A percentile compares a stretch with the other conserved stretches of the same genome.
These are phyloP conservation scores for Selaginella moellendorffii DNA, from an alignment of 75 land plant species.

Conservation along the genomic window DNA sequence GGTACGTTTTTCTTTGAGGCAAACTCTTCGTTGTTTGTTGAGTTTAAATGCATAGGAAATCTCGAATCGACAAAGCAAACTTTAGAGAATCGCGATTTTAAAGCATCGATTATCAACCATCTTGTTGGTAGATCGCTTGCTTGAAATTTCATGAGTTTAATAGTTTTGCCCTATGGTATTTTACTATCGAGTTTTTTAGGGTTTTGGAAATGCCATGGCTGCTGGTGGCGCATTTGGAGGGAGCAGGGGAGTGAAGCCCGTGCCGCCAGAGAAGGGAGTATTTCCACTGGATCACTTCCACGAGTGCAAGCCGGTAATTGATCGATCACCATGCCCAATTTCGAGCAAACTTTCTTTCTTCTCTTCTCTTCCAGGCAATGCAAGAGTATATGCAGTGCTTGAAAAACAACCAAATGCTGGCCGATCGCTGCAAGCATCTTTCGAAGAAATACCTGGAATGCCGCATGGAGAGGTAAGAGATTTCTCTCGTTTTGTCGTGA, in stretches of 20 bases:
- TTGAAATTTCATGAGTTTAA: too few species aligned
- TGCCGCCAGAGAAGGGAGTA: slow-evolving; percentile 84
- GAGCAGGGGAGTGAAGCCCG: slow-evolving; percentile 56
- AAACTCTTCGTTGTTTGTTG: too few species aligned
- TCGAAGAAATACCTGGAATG: slow-evolving; percentile 79
- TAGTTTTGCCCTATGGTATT: too few species aligned
- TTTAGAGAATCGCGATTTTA: too few species aligned
- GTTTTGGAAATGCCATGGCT: slow-evolving; percentile 8
- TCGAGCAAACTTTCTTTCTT: not conserved
- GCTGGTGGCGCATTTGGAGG: slow-evolving; percentile 93
- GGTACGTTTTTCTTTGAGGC: too few species aligned
- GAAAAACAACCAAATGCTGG: slow-evolving; percentile 41
- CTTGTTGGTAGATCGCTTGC: too few species aligned
- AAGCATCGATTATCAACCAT: too few species aligned
- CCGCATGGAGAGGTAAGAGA: slow-evolving; percentile 65
- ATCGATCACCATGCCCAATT: not conserved
- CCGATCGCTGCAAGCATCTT: slow-evolving; percentile 66
- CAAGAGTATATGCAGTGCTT: slow-evolving; percentile 69
- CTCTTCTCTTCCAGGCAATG: slow-evolving; percentile 46
- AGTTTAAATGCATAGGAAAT: too few species aligned
- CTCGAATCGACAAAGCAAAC: too few species aligned
- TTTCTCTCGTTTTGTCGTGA: not conserved
- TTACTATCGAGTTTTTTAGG: too few species aligned
- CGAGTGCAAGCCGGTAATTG: slow-evolving; percentile 45
- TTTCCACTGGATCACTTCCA: slow-evolving; percentile 88